Conservation (phyloP, 2,329 filamentous ascomycete genomes). For the Chrysosporium keratinophilum region DNA sequence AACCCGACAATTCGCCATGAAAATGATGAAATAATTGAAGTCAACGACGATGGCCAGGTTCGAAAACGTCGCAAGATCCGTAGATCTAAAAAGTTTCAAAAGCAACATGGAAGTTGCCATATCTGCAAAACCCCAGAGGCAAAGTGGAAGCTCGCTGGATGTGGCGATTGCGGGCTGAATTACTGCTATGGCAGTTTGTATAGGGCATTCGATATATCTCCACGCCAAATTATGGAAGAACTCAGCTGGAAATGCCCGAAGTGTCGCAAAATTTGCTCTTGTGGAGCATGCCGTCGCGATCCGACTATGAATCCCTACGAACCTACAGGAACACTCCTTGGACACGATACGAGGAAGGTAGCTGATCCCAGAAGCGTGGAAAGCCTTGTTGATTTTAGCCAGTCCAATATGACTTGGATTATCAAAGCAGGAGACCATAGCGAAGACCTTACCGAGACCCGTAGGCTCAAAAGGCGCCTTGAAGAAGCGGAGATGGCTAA, state of each 20-base stretch:
- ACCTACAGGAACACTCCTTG: constrained; percentile 76
- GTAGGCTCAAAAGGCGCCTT: constrained; percentile 39
- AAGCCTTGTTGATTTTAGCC: constrained; percentile 76
- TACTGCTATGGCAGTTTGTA: constrained; percentile 95
- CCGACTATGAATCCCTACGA: constrained; percentile 65
- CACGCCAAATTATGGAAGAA: constrained; percentile 68
- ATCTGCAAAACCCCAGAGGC: constrained; percentile 72
- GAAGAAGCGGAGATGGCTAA: constrained; percentile 47
- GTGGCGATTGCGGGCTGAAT: constrained; percentile 60
- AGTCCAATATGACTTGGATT: constrained; percentile 80
- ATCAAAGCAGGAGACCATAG: constrained; percentile 46
- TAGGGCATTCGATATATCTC: constrained; percentile 82
- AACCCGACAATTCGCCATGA: constrained; percentile 40
- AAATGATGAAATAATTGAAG: constrained; percentile 32
- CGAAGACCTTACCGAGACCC: constrained; percentile 22
- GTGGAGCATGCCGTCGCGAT: constrained; percentile 62
- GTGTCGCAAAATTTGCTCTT: constrained; percentile 79
- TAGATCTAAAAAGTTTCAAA: constrained; percentile 39
- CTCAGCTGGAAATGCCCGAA: constrained; percentile 80
- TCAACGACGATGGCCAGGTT: constrained; percentile 50
- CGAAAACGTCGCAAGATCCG: constrained; percentile 54
- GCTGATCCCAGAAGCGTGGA: constrained; percentile 88
- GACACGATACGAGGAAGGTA: constrained; percentile 80
- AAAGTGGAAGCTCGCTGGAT: constrained; percentile 74
- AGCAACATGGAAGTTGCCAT: constrained; percentile 56